Conservation (phyloP, 352 stramenopile genomes). For the Globisporangium irregulare region DNA sequence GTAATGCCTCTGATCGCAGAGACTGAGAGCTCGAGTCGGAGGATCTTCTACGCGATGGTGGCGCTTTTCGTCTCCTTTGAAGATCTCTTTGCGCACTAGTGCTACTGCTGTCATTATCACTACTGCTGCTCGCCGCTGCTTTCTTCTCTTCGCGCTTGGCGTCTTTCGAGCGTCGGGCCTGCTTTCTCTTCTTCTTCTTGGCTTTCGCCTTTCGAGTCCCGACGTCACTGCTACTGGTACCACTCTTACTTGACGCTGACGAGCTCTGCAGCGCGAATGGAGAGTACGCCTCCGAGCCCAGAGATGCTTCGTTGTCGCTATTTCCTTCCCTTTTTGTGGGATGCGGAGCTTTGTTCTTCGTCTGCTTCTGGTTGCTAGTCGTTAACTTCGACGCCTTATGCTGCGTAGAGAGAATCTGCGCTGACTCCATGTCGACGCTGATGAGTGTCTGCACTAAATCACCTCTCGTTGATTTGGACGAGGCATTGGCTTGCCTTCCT, state of each 20-base stretch:
- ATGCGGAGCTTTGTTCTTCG: not conserved
- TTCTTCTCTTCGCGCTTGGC: not conserved
- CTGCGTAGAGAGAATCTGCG: conserved; percentile 15
- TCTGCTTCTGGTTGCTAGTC: not conserved
- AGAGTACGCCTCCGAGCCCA: conserved; percentile 40
- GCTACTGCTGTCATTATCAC: not conserved
- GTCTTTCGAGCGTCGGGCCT: not conserved
- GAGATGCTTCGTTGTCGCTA: conserved; percentile 12
- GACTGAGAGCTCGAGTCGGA: not conserved
- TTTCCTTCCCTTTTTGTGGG: not conserved
- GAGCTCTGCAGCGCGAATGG: conserved; percentile 14
- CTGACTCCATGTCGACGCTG: conserved; percentile 46
- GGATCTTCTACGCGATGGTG: not conserved
- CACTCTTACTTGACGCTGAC: not conserved
- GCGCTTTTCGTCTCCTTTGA: not conserved
- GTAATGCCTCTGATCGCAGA: not conserved
- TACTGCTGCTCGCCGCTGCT: not conserved
- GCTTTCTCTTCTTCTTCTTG: not conserved
- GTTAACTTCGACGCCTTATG: not conserved
- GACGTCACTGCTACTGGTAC: not conserved
- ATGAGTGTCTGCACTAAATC: conserved; percentile 38
- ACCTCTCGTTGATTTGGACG: too few species aligned
- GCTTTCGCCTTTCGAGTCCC: not conserved
- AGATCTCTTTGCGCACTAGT: not conserved
- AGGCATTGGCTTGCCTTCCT: not conserved